These are phyloP conservation scores for Diphasiastrum complanatum DNA, from an alignment of 83 land plant genomes.

Conservation along the genomic window DNA sequence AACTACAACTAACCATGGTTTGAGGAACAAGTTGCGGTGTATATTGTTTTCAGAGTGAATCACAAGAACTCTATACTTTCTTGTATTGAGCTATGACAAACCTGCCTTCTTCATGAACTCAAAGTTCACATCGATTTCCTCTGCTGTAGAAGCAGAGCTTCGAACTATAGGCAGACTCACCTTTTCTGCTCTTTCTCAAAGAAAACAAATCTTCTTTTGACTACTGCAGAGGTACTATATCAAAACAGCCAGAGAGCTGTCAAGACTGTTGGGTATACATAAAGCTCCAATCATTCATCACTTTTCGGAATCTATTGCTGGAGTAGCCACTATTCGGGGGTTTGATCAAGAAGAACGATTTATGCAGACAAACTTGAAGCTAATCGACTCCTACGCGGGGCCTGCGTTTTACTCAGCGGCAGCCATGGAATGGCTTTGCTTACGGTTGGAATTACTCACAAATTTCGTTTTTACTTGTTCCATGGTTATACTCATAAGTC, in stretches of 20 bases:
- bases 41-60: too few relatives aligned
- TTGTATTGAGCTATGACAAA: too few relatives aligned
- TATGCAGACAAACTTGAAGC: slow-evolving; percentile 69
- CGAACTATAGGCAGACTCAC: too few relatives aligned
- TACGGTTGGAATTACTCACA: slow-evolving; percentile 92
- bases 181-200: too few relatives aligned
- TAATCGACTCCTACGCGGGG: slow-evolving; percentile 80
- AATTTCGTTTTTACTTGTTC: slow-evolving; percentile 83
- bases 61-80: too few relatives aligned
- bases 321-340: slow-evolving; percentile 91
- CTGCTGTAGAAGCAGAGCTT: too few relatives aligned
- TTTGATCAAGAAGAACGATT: slow-evolving; percentile 93
- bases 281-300: slow-evolving; percentile 91
- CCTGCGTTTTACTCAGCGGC: slow-evolving; percentile 79
- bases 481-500: slow-evolving; percentile 75
- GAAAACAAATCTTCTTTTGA: too few relatives aligned
- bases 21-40: too few relatives aligned
- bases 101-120: too few relatives aligned
- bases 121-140: too few relatives aligned
- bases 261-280: slow-evolving; percentile 76
- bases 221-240: slow-evolving; percentile 97
- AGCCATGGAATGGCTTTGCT: slow-evolving; percentile 96
- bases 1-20: too few relatives aligned
- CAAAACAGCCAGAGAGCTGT: slow-evolving; percentile 90
- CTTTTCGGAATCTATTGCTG: slow-evolving; percentile 93